These are phyloP conservation scores for Stachybotrys chlorohalonatus DNA, from an alignment of 2,329 filamentous ascomycete species.

Conservation along the genomic window DNA sequence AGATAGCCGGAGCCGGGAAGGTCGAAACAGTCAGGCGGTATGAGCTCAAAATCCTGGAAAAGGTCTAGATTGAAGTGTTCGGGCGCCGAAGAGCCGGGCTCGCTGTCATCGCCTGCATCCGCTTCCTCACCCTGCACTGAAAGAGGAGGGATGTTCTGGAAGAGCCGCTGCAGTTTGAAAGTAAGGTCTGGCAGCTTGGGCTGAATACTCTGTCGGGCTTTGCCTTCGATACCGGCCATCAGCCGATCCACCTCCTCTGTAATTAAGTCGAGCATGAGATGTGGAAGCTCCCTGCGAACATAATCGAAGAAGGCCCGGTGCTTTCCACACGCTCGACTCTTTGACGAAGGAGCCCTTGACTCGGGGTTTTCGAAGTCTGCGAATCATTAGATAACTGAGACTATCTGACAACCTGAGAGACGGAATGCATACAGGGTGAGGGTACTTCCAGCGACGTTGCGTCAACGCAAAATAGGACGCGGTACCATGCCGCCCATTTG, in stretches of 20 bases:
- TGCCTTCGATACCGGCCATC: conserved; percentile 2
- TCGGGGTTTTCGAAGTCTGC: not conserved
- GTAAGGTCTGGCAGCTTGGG: conserved; percentile 3
- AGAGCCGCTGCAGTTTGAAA: conserved; percentile 1
- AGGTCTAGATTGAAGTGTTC: not conserved
- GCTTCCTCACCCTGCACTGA: not conserved
- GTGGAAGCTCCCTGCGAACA: conserved; percentile 1
- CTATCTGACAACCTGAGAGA: not conserved
- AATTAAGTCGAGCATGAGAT: conserved; percentile 2
- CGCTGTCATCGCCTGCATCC: not conserved
- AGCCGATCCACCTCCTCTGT: conserved; percentile 4
- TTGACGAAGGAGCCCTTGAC: not conserved
- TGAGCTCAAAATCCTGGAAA: not conserved
- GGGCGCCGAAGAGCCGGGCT: not conserved
- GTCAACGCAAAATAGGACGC: conserved; percentile 9
- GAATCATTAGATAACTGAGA: not conserved
- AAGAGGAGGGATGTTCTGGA: conserved; percentile 3
- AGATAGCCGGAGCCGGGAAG: not conserved
- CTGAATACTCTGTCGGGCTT: conserved; percentile 4
- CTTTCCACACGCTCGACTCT: not conserved
- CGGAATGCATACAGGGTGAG: conserved; percentile 11
- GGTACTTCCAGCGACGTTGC: conserved; percentile 8
- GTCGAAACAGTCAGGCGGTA: not conserved
- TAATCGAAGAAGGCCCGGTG: not conserved
- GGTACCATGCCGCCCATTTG: conserved; percentile 12